Conservation (phyloP, 2,329 filamentous ascomycete species). For the Sclerotiophoma versabilis region DNA sequence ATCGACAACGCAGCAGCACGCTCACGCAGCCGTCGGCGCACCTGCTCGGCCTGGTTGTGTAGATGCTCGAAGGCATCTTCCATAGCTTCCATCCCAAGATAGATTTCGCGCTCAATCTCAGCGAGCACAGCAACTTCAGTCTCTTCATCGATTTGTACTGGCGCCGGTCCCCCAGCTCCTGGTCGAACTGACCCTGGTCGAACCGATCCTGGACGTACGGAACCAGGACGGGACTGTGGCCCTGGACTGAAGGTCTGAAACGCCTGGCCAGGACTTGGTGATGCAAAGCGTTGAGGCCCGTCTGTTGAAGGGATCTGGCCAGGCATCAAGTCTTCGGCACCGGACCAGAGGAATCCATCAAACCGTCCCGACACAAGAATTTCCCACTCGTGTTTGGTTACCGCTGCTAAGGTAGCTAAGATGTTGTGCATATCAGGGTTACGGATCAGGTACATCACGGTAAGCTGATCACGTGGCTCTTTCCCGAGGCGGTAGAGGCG, state of each 20-base stretch:
- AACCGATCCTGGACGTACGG: slow-evolving; percentile 27
- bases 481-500: slow-evolving; percentile 79
- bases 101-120: slow-evolving; percentile 93
- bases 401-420: slow-evolving; percentile 83
- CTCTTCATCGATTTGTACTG: slow-evolving; percentile 91
- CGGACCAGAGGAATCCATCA: slow-evolving; percentile 94
- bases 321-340: slow-evolving; percentile 68
- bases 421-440: slow-evolving; percentile 84
- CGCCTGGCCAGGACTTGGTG: slow-evolving; percentile 49
- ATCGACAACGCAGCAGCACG: slow-evolving; percentile 78
- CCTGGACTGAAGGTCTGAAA: slow-evolving; percentile 46
- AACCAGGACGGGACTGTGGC: slow-evolving; percentile 30
- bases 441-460: slow-evolving; percentile 83
- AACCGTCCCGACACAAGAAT: slow-evolving; percentile 93
- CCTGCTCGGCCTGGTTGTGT: slow-evolving; percentile 82
- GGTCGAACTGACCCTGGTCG: slow-evolving; percentile 47
- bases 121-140: slow-evolving; percentile 88
- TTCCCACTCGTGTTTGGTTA: slow-evolving; percentile 94
- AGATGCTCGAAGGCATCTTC: slow-evolving; percentile 93
- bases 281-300: slow-evolving; percentile 42
- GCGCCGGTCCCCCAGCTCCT: slow-evolving; percentile 56
- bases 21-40: slow-evolving; percentile 80
- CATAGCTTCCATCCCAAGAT: slow-evolving; percentile 89
- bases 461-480: slow-evolving; percentile 83
- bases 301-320: slow-evolving; percentile 55